A percentile compares a stretch with the other conserved stretches of the same genome.
Evolutionary conservation across 306 rosid genomes (phyloP).

Genomic region (Vicia villosa): DNA sequence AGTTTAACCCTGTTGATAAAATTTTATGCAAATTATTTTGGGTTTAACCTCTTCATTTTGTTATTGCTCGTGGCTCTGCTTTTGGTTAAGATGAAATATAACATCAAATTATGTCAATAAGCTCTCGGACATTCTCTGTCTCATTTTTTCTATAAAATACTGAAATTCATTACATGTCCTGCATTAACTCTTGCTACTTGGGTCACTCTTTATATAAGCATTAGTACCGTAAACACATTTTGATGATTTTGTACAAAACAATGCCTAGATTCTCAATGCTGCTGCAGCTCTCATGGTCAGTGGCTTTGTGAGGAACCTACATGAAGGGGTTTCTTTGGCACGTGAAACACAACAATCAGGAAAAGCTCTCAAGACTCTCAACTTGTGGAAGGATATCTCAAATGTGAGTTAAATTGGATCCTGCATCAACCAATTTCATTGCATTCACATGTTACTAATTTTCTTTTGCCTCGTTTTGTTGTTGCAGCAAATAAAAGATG

Average conservation of each 20-base stretch:
- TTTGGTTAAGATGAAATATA: background rate
- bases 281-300: constrained; percentile 84
- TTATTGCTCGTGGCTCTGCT: too few relatives aligned
- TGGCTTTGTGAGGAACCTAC: constrained; percentile 59
- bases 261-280: constrained; percentile 74
- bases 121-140: background rate
- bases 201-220: constrained; percentile 1
- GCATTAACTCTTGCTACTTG: background rate
- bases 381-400: constrained; percentile 63
- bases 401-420: constrained; percentile 50
- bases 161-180: constrained; percentile 14
- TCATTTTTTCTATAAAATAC: background rate
- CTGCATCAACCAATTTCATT: constrained; percentile 9
- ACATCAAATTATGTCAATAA: constrained; percentile 16
- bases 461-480: constrained; percentile 7
- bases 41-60: too few relatives aligned
- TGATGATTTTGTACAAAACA: constrained; percentile 17
- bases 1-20: too few relatives aligned
- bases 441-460: constrained; percentile 1
- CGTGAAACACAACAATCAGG: constrained; percentile 80
- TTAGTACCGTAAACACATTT: constrained; percentile 15
- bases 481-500: constrained; percentile 53
- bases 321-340: constrained; percentile 74
- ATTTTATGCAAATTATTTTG: too few relatives aligned
- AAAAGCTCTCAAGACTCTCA: constrained; percentile 73